Evolutionary conservation across 2,329 filamentous ascomycete species (phyloP).

Genomic region (Neurospora sp.): DNA sequence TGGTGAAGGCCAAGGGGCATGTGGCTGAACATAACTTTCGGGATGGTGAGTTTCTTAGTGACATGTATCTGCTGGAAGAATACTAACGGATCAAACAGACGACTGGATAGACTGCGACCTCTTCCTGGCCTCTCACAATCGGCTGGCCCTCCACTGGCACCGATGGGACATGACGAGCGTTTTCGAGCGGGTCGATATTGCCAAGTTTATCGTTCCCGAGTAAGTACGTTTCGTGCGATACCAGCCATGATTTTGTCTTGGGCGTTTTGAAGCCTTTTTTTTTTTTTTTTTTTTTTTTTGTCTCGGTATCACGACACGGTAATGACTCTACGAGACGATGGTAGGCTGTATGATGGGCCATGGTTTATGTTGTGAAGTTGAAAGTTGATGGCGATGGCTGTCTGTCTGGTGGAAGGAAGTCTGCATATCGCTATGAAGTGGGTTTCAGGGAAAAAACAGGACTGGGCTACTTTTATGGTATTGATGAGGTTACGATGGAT

Average conservation of each 20-base stretch:
- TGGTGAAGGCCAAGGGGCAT: slow-evolving; percentile 68
- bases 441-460: neutral
- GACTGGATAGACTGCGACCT: slow-evolving; percentile 66
- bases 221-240: neutral
- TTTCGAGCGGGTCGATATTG: slow-evolving; percentile 50
- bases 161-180: slow-evolving; percentile 49
- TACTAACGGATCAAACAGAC: slow-evolving; percentile 38
- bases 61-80: neutral
- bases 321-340: neutral
- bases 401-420: neutral
- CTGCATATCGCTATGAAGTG: neutral
- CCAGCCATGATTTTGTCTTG: neutral
- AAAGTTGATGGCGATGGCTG: neutral
- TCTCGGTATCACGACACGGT: neutral
- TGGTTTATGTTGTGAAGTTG: neutral
- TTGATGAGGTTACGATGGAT: neutral
- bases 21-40: slow-evolving; percentile 64
- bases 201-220: slow-evolving; percentile 28
- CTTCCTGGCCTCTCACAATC: slow-evolving; percentile 67
- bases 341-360: neutral
- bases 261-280: neutral
- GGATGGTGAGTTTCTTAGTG: slow-evolving; percentile 46
- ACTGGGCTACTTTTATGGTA: neutral
- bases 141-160: slow-evolving; percentile 75
- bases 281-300: neutral